These are phyloP conservation scores for Teratosphaeria epicoccoides DNA, from an alignment of 2,329 filamentous ascomycete genomes.

Conservation along the genomic window DNA sequence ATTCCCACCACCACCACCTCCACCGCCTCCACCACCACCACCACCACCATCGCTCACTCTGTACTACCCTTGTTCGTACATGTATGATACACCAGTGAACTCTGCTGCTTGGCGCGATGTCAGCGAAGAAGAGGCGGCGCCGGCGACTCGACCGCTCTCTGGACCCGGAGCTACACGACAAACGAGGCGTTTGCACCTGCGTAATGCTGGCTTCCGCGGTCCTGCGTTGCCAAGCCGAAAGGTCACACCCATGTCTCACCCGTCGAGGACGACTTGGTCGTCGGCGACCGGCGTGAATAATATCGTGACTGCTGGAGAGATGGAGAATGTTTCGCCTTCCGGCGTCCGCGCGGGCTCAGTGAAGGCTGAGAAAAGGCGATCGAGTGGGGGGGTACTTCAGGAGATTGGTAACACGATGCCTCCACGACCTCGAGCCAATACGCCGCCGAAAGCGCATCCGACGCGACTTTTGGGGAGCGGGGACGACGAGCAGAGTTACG, in stretches of 20 bases:
- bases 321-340: conserved; percentile 9
- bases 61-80: too few relatives aligned
- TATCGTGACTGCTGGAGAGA: conserved; percentile 2
- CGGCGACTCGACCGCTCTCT: conserved; percentile 6
- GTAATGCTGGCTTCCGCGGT: conserved; percentile 27
- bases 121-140: background rate
- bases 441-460: background rate
- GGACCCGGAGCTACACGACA: conserved; percentile 16
- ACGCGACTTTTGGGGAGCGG: conserved; percentile 6
- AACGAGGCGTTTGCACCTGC: conserved; percentile 23
- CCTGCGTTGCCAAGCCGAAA: conserved; percentile 20
- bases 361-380: conserved; percentile 13
- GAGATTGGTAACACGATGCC: conserved; percentile 19
- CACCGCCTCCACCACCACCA: too few relatives aligned
- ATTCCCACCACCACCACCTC: too few relatives aligned
- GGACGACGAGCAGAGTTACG: conserved; percentile 8
- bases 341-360: conserved; percentile 3
- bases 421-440: background rate
- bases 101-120: background rate
- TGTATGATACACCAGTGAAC: background rate
- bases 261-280: conserved; percentile 15
- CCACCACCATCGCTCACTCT: too few relatives aligned
- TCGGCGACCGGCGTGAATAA: background rate
- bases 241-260: conserved; percentile 22
- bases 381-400: conserved; percentile 17